Evolutionary conservation across 2,329 filamentous ascomycete genomes (phyloP), one percentile per base, ranked within the genome.

Genomic region (Sporothrix globosa): DNA sequence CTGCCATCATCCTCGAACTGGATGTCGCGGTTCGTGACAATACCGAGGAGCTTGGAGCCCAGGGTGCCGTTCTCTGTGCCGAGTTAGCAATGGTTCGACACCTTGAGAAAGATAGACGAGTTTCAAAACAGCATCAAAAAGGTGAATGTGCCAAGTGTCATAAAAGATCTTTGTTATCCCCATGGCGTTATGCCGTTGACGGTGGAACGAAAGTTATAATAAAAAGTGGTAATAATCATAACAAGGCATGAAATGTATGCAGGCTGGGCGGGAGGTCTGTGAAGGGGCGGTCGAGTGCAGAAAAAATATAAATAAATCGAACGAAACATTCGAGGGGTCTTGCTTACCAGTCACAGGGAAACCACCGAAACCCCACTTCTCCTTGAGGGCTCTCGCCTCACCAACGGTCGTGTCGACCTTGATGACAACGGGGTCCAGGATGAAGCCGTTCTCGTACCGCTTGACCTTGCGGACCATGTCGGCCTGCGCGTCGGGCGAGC

Each of bases 201-300:
- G 93, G 96, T 95, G 95, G 96, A 99, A 99, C 96, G 96, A 99
- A 99, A 99, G 96, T 98, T 98, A 97, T 72, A 72, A 70, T 91
- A 63, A 84, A 84, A 87, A 86, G 84, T 83, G 86, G 85, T 88
- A 87, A 86, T 92, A 96, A 97, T 97, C 92, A 93, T 85, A 53
- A 82, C 50, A 56, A 50, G 54, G 67, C 67, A 27, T 30, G 17
- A 52, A 30, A 34, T 9, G 34, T 34, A 9, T 9, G 34, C 7
- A 30, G n/a, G 44, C 21, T 10, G 34, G 3, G 34, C 6, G 7
- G 21, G 39, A 5, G n/a, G 56, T 11, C 2, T 9, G 41, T 24
- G 17, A 79, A 76, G 83, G 83, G 21, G n/a, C 41, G 14, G 21
- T 4, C 10, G 13, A 34, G 48, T 5, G 14, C 53, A 48, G 39